phyloP scores from a whole-genome alignment of 352 stramenopile genomes.

The Phytophthora citrophthora region DNA sequence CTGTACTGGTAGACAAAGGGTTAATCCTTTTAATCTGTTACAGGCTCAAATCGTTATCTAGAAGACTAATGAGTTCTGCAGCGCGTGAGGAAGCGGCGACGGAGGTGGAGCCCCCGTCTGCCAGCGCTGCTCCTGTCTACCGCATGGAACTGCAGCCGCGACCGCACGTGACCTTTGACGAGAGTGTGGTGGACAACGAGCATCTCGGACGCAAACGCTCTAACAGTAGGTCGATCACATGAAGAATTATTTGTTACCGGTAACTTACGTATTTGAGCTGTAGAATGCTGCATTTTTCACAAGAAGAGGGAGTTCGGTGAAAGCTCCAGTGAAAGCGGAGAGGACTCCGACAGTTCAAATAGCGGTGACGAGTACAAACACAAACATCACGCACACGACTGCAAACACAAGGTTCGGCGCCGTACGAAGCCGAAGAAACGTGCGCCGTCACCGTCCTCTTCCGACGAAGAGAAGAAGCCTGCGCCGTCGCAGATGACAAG shows the following conservation, averaged over 20 bases:
- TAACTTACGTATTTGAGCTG: background rate
- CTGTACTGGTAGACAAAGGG: no score
- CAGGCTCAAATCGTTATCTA: no score
- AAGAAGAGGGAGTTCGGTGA: constrained; percentile 92
- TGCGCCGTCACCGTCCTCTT: constrained; percentile 38
- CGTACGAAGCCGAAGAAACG: constrained; percentile 42
- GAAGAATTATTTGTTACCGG: background rate
- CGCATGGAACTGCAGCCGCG: constrained; percentile 81
- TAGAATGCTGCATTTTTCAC: constrained; percentile 95
- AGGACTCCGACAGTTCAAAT: constrained; percentile 69
- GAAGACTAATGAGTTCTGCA: constrained; percentile 39
- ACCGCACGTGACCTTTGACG: constrained; percentile 86
- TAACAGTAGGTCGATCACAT: constrained; percentile 69
- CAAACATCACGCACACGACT: constrained; percentile 32
- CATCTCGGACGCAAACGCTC: constrained; percentile 91
- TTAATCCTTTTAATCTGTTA: no score
- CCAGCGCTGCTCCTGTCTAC: constrained; percentile 50
- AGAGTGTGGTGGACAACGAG: constrained; percentile 93
- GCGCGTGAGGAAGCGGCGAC: constrained; percentile 39
- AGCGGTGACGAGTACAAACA: constrained; percentile 23
- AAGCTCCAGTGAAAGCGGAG: constrained; percentile 91
- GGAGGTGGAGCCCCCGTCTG: constrained; percentile 28
- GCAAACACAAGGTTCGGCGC: constrained; percentile 35
- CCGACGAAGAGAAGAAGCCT: constrained; percentile 42
- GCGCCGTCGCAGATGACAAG: constrained; percentile 29